These are phyloP conservation scores for Aspergillus ruber DNA, from an alignment of 2,329 filamentous ascomycete genomes.

Conservation along the genomic window DNA sequence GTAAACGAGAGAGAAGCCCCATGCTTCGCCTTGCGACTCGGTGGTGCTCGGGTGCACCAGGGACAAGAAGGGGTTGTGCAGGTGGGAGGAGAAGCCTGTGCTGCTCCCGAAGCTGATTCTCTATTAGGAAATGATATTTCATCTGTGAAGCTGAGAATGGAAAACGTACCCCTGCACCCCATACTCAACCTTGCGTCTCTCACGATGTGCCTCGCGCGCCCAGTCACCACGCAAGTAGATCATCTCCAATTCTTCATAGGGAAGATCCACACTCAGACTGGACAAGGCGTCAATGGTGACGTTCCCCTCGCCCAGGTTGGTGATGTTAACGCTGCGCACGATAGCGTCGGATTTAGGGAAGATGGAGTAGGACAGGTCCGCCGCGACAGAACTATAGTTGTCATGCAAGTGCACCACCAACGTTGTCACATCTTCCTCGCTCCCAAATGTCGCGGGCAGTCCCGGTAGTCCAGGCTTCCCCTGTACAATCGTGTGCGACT, in stretches of 20 bases:
- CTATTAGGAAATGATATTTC: too few relatives aligned
- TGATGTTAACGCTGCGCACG: conserved; percentile 55
- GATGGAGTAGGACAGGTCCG: conserved; percentile 57
- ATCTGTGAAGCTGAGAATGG: too few relatives aligned
- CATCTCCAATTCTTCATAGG: conserved; percentile 56
- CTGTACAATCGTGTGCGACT: conserved; percentile 48
- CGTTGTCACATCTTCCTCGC: conserved; percentile 51
- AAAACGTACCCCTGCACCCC: conserved; percentile 48
- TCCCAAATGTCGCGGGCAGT: conserved; percentile 55
- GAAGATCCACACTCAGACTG: conserved; percentile 57
- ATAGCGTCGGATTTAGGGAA: conserved; percentile 58
- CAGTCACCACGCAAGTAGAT: conserved; percentile 58
- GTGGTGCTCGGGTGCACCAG: conserved; percentile 53
- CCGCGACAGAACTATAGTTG: conserved; percentile 51
- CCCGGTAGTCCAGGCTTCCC: conserved; percentile 54
- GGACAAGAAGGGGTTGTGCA: conserved; percentile 60
- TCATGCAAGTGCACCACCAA: conserved; percentile 54
- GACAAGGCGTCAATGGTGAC: conserved; percentile 53
- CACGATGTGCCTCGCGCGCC: conserved; percentile 52
- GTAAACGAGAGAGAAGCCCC: conserved; percentile 61
- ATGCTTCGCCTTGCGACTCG: conserved; percentile 55
- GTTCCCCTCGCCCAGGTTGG: conserved; percentile 50
- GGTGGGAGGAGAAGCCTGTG: conserved; percentile 57
- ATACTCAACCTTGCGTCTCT: conserved; percentile 51
- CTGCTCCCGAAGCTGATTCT: conserved; percentile 51